Conservation (phyloP, 768 basidiomycete genomes). For the Tulasnella sp. region DNA sequence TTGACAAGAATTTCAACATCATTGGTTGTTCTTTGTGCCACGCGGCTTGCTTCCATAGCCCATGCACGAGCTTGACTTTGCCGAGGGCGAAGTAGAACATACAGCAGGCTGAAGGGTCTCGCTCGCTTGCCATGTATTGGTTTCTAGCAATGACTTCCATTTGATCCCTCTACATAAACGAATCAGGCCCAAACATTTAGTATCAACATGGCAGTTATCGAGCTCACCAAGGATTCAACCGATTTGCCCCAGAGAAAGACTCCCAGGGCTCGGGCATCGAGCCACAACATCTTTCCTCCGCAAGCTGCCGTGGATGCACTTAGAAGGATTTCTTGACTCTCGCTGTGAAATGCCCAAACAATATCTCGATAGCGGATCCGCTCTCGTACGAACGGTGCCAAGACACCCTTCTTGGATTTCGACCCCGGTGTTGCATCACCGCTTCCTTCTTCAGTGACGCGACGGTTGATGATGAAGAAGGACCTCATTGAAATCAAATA, state of each 20-base stretch:
- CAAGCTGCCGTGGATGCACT: conserved; percentile 66
- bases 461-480: conserved; percentile 77
- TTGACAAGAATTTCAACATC: conserved; percentile 89
- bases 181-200: not conserved
- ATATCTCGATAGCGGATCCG: conserved; percentile 91
- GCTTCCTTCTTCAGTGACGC: conserved; percentile 32
- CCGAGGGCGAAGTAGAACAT: conserved; percentile 93
- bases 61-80: conserved; percentile 86
- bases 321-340: conserved; percentile 82
- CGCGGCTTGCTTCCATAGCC: conserved; percentile 90
- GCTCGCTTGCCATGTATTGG: conserved; percentile 84
- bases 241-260: conserved; percentile 86
- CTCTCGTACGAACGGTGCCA: conserved; percentile 42
- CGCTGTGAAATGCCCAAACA: conserved; percentile 95
- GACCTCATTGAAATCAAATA: conserved; percentile 91
- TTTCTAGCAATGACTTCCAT: conserved; percentile 87
- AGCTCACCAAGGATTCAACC: conserved; percentile 62
- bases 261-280: conserved; percentile 80
- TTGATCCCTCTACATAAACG: conserved; percentile 57
- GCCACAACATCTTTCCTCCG: conserved; percentile 83
- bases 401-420: conserved; percentile 10
- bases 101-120: conserved; percentile 86
- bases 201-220: not conserved
- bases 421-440: not conserved
- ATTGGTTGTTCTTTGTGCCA: conserved; percentile 86